Evolutionary conservation across 2,329 filamentous ascomycete genomes (phyloP).

Genomic region (Exophiala xenobiotica): DNA sequence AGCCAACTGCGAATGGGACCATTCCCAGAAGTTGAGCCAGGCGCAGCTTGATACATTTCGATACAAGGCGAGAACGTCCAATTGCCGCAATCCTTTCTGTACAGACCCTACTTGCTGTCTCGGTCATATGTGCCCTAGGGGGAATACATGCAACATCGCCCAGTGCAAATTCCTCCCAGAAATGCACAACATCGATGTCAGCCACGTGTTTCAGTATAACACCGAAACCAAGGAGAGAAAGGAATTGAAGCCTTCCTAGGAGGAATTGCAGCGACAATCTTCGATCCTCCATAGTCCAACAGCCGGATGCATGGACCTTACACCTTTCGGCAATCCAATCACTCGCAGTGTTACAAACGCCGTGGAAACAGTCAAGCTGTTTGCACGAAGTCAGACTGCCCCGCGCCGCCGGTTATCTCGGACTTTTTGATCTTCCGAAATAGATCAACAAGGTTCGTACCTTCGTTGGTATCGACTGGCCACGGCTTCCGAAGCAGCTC

Average conservation of each 20-base stretch:
- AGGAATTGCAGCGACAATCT: slow-evolving; percentile 9
- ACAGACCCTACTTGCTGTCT: slow-evolving; percentile 22
- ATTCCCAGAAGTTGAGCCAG: slow-evolving; percentile 18
- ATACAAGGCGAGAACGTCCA: slow-evolving; percentile 27
- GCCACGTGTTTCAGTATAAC: slow-evolving; percentile 20
- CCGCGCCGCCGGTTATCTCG: neutral
- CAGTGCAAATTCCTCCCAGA: slow-evolving; percentile 25
- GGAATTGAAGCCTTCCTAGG: slow-evolving; percentile 16
- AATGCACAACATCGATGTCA: slow-evolving; percentile 25
- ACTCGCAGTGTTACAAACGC: neutral
- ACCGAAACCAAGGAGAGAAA: slow-evolving; percentile 17
- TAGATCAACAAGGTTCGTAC: neutral
- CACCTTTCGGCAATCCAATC: no score
- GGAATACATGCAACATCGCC: slow-evolving; percentile 13
- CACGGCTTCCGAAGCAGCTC: neutral
- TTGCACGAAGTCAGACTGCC: neutral
- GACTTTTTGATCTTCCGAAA: slow-evolving; percentile 2
- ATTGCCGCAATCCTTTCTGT: slow-evolving; percentile 24
- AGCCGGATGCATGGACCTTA: no score
- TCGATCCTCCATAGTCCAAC: no score
- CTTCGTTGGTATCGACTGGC: neutral
- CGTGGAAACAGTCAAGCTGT: neutral
- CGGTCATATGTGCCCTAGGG: slow-evolving; percentile 26
- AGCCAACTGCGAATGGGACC: slow-evolving; percentile 23
- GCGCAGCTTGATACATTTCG: slow-evolving; percentile 25